Evolutionary conservation across 768 basidiomycete species (phyloP).

Genomic region (Mycena venus): DNA sequence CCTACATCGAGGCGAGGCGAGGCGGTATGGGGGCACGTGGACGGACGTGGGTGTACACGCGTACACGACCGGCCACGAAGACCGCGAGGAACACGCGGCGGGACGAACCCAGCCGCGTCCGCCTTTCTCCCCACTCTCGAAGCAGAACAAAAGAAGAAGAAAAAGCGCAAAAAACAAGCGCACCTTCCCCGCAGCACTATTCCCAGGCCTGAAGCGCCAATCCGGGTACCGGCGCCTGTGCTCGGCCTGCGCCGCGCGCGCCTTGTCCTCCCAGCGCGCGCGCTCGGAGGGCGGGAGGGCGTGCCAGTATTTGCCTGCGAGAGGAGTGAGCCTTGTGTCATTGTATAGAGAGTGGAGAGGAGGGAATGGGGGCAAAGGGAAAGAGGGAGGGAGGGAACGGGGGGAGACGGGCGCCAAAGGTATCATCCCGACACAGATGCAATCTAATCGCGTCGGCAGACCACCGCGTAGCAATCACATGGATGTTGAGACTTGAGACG

Average conservation of each 20-base stretch:
- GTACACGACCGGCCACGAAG: no score
- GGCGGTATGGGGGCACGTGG: no score
- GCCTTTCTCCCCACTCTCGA: no score
- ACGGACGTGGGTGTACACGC: no score
- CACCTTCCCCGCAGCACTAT: constrained; percentile 22
- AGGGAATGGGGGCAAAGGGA: not conserved
- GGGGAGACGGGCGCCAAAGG: not conserved
- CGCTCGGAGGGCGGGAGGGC: constrained; percentile 75
- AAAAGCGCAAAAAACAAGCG: not conserved
- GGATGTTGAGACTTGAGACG: no score
- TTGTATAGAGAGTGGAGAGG: not conserved
- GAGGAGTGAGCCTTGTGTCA: not conserved
- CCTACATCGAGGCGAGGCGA: no score
- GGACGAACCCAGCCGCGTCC: no score
- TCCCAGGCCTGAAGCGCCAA: constrained; percentile 83
- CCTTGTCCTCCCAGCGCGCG: constrained; percentile 83
- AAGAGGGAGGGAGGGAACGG: not conserved
- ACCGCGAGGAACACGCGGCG: no score
- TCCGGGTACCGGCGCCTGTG: constrained; percentile 83
- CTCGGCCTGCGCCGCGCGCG: constrained; percentile 76
- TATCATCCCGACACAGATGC: no score
- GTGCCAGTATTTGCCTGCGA: constrained; percentile 80
- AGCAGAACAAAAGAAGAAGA: no score
- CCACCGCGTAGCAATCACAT: no score
- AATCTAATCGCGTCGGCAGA: no score